Conservation (phyloP, 164 flowering plant genomes). For the Annona cherimola region DNA sequence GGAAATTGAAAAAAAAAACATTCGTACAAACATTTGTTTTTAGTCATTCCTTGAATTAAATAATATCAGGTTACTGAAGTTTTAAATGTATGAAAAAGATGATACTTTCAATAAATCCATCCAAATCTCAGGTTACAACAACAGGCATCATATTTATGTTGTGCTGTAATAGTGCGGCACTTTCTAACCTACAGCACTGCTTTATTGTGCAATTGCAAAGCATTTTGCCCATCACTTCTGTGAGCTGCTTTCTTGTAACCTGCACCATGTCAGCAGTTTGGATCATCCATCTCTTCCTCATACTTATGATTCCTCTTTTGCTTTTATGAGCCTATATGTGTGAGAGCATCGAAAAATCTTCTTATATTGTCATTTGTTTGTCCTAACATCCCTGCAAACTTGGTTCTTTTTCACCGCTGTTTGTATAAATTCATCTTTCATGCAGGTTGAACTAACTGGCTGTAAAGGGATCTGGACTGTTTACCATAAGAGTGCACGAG, state of each 20-base stretch:
- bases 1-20: neutral
- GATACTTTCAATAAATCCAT: neutral
- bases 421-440: neutral
- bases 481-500: slow-evolving; percentile 83
- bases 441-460: slow-evolving; percentile 88
- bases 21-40: too few relatives aligned
- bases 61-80: neutral
- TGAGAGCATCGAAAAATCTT: neutral
- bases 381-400: neutral
- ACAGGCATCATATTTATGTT: neutral
- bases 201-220: neutral
- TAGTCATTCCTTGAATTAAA: neutral
- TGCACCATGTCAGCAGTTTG: neutral
- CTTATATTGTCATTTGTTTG: neutral
- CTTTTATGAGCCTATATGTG: neutral
- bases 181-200: neutral
- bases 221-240: neutral
- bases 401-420: neutral
- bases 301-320: neutral
- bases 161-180: neutral
- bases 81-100: neutral
- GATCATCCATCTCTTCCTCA: neutral
- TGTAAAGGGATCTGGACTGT: slow-evolving; percentile 99
- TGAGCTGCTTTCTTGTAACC: neutral
- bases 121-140: neutral